Base-by-base conservation (phyloP, 768 basidiomycete species). In the Chalciporus sphaerocephalus region DNA sequence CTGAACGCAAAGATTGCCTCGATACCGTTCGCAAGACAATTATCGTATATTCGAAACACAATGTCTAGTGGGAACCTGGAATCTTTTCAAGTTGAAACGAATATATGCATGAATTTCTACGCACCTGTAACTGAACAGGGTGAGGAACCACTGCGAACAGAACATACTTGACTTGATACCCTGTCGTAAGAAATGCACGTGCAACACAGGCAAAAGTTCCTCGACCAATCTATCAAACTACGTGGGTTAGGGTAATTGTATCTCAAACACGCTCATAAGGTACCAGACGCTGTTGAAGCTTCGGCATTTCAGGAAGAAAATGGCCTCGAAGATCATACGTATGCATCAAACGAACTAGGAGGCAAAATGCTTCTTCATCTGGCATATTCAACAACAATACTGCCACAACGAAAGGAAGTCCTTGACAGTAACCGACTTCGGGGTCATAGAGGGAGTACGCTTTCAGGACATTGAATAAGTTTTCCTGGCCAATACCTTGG, bases 231-330 rank as follows among this genome's bases (percentile, higher is more conserved):
- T 87, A 62, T 98, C 96, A 66, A 98, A 97, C 82, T 99, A 56
- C 6, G 39, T 37, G 40, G 16, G 40, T 40, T 38, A 64, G 59
- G 49, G 47, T 15, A 38, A 39, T 32, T 20, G 33, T 4, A 25
- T 38, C 46, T 32, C 42, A 37, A 39, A 18, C 36, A 32, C 43
- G 27, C 58, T 27, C 28, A 8, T 10, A 44, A 46, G 56, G 38
- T 71, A 85, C 81, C 49, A 99, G 76, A 17, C 95, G 90, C 34
- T 93, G 70, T 62, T 98, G 96, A 5, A 99, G 65, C 54, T 92
- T 95, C 1, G 96, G 96, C 96, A 99, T 99, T 59, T 99, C 95
- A 4, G 96, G 94, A n/a, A 97, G 74, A 69, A 93, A 99, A 68
- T 97, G 95, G 1, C 92, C 92, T 35, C 95, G 83, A 2, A 98